Evolutionary conservation across 208 protist species (phyloP).

Genomic region (Leishmania martiniquensis): DNA sequence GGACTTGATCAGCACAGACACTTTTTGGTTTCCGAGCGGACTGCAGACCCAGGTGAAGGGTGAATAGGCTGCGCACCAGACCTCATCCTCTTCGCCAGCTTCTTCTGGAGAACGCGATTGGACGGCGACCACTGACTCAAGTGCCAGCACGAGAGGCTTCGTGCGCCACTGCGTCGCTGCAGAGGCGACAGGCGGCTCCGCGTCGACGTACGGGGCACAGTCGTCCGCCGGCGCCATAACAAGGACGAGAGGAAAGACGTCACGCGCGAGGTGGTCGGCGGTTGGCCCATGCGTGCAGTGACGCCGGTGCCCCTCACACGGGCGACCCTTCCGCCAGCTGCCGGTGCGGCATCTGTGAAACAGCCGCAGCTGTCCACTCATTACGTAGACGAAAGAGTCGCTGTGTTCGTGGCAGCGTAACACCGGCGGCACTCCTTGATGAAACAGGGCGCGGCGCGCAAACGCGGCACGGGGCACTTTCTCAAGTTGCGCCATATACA

Average conservation of each 20-base stretch:
- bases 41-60: conserved; percentile 40
- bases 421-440: conserved; percentile 39
- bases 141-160: conserved; percentile 15
- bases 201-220: conserved; percentile 23
- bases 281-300: conserved; percentile 8
- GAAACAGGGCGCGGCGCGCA: conserved; percentile 41
- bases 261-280: conserved; percentile 12
- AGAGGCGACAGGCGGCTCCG: conserved; percentile 13
- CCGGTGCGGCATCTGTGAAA: conserved; percentile 2
- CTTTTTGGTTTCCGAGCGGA: conserved; percentile 27
- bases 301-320: background rate
- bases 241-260: conserved; percentile 24
- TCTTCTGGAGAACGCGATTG: background rate
- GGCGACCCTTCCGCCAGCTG: background rate
- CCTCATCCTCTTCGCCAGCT: background rate
- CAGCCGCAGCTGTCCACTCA: conserved; percentile 16
- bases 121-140: conserved; percentile 13
- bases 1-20: conserved; percentile 9
- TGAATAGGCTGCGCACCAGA: conserved; percentile 36
- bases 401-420: conserved; percentile 30
- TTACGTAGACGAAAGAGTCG: conserved; percentile 19
- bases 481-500: conserved; percentile 24
- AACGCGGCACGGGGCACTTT: conserved; percentile 19
- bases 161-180: conserved; percentile 17
- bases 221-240: conserved; percentile 19